Base-by-base conservation (phyloP, 306 rosid genomes). In the Alnus glutinosa region DNA sequence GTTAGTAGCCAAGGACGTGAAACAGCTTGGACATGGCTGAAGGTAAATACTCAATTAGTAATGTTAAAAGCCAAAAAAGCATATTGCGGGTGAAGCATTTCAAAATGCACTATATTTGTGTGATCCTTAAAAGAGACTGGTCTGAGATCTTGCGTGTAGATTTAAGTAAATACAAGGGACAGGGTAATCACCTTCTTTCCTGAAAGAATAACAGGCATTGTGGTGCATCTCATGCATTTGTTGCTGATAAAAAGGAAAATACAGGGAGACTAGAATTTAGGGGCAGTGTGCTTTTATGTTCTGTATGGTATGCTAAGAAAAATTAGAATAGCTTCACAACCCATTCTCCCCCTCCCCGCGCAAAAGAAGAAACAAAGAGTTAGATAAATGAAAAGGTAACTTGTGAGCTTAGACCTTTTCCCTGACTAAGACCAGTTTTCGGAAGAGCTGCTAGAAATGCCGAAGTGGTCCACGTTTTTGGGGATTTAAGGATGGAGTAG, bases 1-100 rank as follows among this genome's bases (percentile, higher is more conserved):
- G 89, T 89, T 76, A 57, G 85, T 73, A 50, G 47, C 57, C 82
- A 91, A 75, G 98, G 97, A 74, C 92, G 97, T 72, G 97, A 94
- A 55, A 81, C 89, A 64, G 94, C 97, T 76, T 94, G 98, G 98
- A 54, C 82, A 9, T 92, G 97, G 98, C 79, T 94, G 77, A 88
- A 94, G 98, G 98, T 86, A 84, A 84, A 71, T 83, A 52, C 78
- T 73, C 75, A 62, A 76, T 28, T 76, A 74, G 54, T 47, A 36
- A 23, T 70, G 49, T 63, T 5, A 62, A 78, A 70, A 66, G 78
- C 37, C 37, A 55, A 63, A 44, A 48, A 63, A 68, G 47, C 36
- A 7, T 32, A n/a, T 71, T 39, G 28, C 50, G 30, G 13, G 73
- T 32, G 55, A 71, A 46, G 46, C 51, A 36, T 15, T 42, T 55